Evolutionary conservation across 306 rosid species (phyloP).

Genomic region (Quercus berberidifolia): DNA sequence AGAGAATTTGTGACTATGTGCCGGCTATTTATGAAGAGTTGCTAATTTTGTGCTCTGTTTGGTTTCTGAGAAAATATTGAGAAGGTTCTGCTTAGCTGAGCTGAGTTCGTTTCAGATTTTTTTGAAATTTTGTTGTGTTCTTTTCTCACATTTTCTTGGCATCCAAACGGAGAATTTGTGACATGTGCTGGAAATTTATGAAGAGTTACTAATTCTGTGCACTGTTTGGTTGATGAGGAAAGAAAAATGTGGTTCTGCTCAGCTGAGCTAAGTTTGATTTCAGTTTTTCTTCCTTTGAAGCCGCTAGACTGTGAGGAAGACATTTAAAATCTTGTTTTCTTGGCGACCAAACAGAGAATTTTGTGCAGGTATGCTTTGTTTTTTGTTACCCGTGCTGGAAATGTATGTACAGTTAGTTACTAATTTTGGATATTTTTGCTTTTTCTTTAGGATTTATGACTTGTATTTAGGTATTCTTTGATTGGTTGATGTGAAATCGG

Average conservation of each 20-base stretch:
- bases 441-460: background rate
- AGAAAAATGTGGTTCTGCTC: background rate
- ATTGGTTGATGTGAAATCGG: background rate
- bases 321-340: background rate
- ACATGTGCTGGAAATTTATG: too few relatives aligned
- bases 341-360: background rate
- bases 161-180: too few relatives aligned
- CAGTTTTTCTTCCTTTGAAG: background rate
- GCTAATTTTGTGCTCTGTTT: too few relatives aligned
- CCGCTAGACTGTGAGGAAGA: background rate
- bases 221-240: slow-evolving; percentile 24
- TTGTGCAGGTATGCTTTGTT: background rate
- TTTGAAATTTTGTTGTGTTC: too few relatives aligned
- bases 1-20: too few relatives aligned
- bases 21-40: too few relatives aligned
- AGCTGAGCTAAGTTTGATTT: background rate
- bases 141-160: too few relatives aligned
- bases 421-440: background rate
- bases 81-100: too few relatives aligned
- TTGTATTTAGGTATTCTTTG: background rate
- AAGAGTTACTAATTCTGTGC: background rate
- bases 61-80: too few relatives aligned
- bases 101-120: too few relatives aligned
- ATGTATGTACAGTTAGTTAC: background rate
- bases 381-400: background rate